Conservation (phyloP, 345 rosid species). For the Bretschneidera sinensis region DNA sequence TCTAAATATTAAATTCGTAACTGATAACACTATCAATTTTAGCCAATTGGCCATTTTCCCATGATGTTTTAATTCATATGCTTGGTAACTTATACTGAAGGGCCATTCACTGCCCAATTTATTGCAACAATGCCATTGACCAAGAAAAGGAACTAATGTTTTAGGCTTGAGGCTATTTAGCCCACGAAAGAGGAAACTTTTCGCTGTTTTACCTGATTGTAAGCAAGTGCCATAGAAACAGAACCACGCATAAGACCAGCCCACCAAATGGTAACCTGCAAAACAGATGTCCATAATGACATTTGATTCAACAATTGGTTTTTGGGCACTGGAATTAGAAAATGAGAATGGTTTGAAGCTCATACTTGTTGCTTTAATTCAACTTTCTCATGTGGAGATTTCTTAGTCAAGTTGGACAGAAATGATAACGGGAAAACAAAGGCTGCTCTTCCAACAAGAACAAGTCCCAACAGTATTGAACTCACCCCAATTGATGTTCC, state of each 20-base stretch:
- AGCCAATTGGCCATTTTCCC: neutral
- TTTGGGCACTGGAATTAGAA: neutral
- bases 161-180: neutral
- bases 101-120: neutral
- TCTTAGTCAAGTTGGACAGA: slow-evolving; percentile 80
- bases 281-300: slow-evolving; percentile 10
- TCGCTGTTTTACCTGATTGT: slow-evolving; percentile 60
- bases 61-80: neutral
- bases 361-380: slow-evolving; percentile 64
- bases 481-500: slow-evolving; percentile 71
- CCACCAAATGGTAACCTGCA: slow-evolving; percentile 91
- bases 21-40: neutral
- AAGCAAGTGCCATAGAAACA: slow-evolving; percentile 97
- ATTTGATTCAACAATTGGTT: neutral
- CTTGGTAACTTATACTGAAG: neutral
- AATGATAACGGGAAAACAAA: slow-evolving; percentile 84
- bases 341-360: slow-evolving; percentile 7
- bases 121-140: neutral
- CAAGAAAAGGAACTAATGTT: neutral
- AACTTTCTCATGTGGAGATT: slow-evolving; percentile 48
- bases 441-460: slow-evolving; percentile 85
- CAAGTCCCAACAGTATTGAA: slow-evolving; percentile 68
- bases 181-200: neutral
- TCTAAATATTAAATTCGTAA: neutral
- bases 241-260: slow-evolving; percentile 98